Percentiles rank a stretch among this genome's conserved stretches.
These are phyloP conservation scores for Carex scoparia DNA, from an alignment of 176 grass and related monocot species.

Conservation along the genomic window DNA sequence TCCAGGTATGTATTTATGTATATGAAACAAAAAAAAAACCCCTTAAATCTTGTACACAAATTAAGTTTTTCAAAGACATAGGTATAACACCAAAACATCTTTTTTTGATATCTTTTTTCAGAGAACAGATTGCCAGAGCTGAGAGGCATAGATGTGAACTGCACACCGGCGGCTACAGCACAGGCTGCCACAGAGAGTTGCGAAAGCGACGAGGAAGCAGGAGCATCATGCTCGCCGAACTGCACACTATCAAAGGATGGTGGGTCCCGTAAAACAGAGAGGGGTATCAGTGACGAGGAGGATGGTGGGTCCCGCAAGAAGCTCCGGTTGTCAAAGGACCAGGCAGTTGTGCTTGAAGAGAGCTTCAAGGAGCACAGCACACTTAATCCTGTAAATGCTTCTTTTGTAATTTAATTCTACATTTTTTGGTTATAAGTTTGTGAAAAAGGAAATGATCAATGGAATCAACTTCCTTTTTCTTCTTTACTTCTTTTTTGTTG, in stretches of 20 bases:
- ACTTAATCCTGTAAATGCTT: slow-evolving; percentile 60
- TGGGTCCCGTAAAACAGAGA: slow-evolving; percentile 20
- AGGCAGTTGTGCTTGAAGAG: slow-evolving; percentile 78
- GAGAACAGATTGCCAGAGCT: slow-evolving; percentile 39
- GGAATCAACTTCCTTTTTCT: background rate
- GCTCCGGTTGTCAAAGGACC: slow-evolving; percentile 72
- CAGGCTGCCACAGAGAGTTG: slow-evolving; percentile 15
- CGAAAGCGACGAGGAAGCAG: slow-evolving; percentile 61
- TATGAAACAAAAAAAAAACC: background rate
- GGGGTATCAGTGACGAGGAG: slow-evolving; percentile 52
- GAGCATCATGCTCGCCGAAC: slow-evolving; percentile 60
- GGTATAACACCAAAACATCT: background rate
- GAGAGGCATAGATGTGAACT: slow-evolving; percentile 79
- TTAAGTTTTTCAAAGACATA: background rate
- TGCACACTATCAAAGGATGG: slow-evolving; percentile 55
- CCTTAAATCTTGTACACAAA: background rate
- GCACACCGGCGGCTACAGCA: slow-evolving; percentile 26
- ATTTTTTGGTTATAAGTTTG: background rate
- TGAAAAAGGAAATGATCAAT: background rate
- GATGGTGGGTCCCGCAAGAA: slow-evolving; percentile 75
- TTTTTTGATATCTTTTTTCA: slow-evolving; percentile 8
- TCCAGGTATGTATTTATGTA: slow-evolving; percentile 6
- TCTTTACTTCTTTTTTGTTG: background rate
- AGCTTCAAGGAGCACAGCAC: slow-evolving; percentile 87
- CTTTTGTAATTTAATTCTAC: background rate